Evolutionary conservation across 2,329 filamentous ascomycete species (phyloP), one percentile per base, ranked within the genome.

Genomic region (Pseudogymnoascus sp.): DNA sequence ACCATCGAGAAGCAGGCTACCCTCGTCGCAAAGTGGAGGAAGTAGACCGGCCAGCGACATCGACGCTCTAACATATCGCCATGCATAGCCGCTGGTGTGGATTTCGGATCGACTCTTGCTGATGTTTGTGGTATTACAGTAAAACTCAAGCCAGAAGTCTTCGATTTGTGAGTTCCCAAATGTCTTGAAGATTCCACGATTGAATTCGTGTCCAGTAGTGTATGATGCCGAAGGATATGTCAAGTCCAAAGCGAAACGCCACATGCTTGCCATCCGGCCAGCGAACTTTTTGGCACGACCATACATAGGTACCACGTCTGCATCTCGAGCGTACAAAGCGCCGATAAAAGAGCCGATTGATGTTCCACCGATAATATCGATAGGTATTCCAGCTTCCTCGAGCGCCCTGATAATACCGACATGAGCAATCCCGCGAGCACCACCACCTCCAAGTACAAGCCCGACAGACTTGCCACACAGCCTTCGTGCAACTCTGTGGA

Each of bases 91-190:
- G 66, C 90, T 95, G 0, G 92, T 97, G 76, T 99, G 95, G 68
- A 96, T 93, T 74, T 99, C 95, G 2, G 86, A 86, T 18, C 93
- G 85, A 66, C 90, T 95, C 75, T 96, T 96, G 78, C 90, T 96
- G 77, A 99, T 97, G 75, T 97, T 99, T 39, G 96, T 99, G 0
- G 95, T 97, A 77, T 99, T 99, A 82, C 96, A 99, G 78, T 99
- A 99, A 74, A 91, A 99, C 69, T 96, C 92, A 10, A 99, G 83
- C 95, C 95, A 99, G 72, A 97, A 99, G 75, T 99, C 95, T 76
- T 99, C 95, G 64, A 99, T 97, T 73, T 97, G 95, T 8, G 91
- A 90, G 71, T 97, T 91, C 12, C 93, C 95, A 74, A 99, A 97
- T 0, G 93, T 92, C 76, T 99, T 99, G 84, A 97, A 99, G 68